Conservation (phyloP, 2,329 filamentous ascomycete genomes). For the Hirsutella minnesotensis region DNA sequence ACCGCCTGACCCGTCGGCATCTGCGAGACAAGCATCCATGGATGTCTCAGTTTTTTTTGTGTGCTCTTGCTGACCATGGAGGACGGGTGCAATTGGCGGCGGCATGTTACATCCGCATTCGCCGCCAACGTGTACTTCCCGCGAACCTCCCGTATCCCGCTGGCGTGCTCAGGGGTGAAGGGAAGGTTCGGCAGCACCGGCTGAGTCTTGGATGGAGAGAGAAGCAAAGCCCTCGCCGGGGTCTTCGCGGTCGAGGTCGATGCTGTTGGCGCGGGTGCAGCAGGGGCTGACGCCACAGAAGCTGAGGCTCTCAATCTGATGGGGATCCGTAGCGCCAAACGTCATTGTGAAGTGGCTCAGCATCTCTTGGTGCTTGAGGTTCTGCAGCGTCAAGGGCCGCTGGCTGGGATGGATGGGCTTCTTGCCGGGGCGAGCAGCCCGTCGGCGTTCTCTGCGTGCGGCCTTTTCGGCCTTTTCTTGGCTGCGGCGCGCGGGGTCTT, state of each 20-base stretch:
- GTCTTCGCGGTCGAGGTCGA: constrained; percentile 16
- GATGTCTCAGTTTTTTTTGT: no score
- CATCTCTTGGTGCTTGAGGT: constrained; percentile 34
- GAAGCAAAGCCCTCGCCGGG: neutral
- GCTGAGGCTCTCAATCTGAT: constrained; percentile 19
- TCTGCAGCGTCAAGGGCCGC: constrained; percentile 30
- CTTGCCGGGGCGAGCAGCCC: constrained; percentile 9
- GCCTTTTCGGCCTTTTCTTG: neutral
- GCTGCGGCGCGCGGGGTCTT: constrained; percentile 7
- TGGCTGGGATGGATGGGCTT: constrained; percentile 30
- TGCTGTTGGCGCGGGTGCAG: constrained; percentile 26
- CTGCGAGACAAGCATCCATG: no score
- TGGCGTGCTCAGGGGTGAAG: no score
- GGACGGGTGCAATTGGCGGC: no score
- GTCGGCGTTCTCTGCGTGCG: neutral
- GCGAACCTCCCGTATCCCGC: no score
- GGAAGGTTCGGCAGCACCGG: no score
- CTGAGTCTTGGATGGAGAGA: neutral
- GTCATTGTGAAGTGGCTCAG: constrained; percentile 32
- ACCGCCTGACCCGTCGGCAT: no score
- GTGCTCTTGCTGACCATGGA: no score
- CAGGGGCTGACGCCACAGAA: constrained; percentile 31
- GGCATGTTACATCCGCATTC: no score
- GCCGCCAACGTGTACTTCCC: no score
- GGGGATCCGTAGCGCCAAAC: constrained; percentile 27